Evolutionary conservation across 352 stramenopile genomes (phyloP), one percentile per base, ranked within the genome.

Genomic region (Elongisporangium anandrum): DNA sequence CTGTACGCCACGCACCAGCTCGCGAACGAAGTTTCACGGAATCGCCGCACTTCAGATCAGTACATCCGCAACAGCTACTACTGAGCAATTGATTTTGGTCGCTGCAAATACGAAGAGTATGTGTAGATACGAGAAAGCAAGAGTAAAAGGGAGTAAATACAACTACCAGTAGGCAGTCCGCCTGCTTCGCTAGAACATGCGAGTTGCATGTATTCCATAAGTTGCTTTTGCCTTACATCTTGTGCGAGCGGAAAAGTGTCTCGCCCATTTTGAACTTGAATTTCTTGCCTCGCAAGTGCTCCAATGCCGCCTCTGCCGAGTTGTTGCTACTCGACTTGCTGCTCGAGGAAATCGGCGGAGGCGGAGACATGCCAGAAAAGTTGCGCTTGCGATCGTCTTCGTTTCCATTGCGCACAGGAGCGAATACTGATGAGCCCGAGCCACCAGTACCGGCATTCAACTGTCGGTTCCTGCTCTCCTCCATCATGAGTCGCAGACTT

Each of bases 61-160:
- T 93, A 91, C 61, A 95, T 95, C 60, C 79, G 83, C 49, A 90
- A 86, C 65, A 90, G 92, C 63, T 92, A 88, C 72, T 94, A 92
- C 69, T 94, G 64, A 72, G 61, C 20, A 45, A 34, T 54, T 50
- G 50, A 22, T 54, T 45, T 24, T 66, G 45, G n/a, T n/a, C 23
- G 65, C 16, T 29, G 57, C 13, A 26, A 64, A 69, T 5, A 53
- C 49, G 10, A 22, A 53, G 22, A 21, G 49, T 26, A 17, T 13
- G 49, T 22, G 41, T 17, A 56, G 50, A 45, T 21, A 54, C 48
- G 56, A 63, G 56, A 50, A 13, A 15, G 12, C 41, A 20, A 21
- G 23, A 54, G 50, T 41, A 50, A 50, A 50, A 7, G 24, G 7
- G 29, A 39, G 4, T 39, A 39, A 39, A 39, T 15, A 39, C 29